Percentiles rank a stretch among this genome's conserved stretches.
These are phyloP conservation scores for Cladosporium oxysporum DNA, from an alignment of 2,329 filamentous ascomycete genomes.

Conservation along the genomic window DNA sequence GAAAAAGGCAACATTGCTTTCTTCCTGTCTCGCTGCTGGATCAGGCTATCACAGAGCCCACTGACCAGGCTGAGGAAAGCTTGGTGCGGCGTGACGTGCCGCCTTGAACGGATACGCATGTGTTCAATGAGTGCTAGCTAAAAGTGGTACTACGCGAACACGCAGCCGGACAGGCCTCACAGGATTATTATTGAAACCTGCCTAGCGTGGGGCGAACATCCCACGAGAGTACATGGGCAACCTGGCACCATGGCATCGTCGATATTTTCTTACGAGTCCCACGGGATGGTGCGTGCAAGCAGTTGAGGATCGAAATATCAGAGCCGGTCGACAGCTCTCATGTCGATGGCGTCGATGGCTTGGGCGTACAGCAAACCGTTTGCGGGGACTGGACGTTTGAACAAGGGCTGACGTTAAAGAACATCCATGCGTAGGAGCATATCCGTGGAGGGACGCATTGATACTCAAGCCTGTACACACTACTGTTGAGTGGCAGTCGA, in stretches of 20 bases:
- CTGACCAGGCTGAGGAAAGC: background rate
- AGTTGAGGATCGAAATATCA: background rate
- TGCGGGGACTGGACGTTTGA: background rate
- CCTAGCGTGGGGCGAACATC: background rate
- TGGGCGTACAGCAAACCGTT: background rate
- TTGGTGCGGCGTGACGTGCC: conserved; percentile 1
- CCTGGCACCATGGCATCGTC: background rate
- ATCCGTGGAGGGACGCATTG: background rate
- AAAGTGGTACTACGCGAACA: conserved; percentile 1
- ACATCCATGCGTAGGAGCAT: background rate
- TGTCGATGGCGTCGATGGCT: conserved; percentile 1
- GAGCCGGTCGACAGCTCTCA: background rate
- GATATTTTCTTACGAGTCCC: background rate
- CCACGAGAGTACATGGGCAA: conserved; percentile 7
- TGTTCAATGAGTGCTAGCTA: background rate
- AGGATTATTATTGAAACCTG: background rate
- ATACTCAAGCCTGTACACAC: background rate
- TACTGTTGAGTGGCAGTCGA: background rate
- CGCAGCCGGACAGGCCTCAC: background rate
- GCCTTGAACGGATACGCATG: background rate
- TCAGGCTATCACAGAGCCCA: background rate
- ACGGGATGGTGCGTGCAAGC: background rate
- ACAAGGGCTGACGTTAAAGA: background rate
- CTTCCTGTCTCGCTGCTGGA: background rate
- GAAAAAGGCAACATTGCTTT: background rate